These are phyloP conservation scores for Hevea brasiliensis DNA, from an alignment of 345 rosid species.

Conservation along the genomic window DNA sequence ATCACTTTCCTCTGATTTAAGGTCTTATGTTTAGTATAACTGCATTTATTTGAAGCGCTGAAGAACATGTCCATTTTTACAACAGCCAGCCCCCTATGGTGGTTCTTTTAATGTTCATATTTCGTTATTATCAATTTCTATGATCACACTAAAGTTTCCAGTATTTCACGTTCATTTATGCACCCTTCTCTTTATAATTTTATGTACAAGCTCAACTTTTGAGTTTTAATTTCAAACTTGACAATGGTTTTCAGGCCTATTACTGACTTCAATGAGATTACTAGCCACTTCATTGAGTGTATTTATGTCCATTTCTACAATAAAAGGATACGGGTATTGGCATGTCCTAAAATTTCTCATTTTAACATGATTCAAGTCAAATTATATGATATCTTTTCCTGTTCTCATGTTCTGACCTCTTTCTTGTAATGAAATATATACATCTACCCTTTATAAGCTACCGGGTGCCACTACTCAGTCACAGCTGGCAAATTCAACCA, in stretches of 20 bases:
- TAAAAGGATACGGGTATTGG: slow-evolving; percentile 69
- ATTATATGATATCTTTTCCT: neutral
- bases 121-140: slow-evolving; percentile 1
- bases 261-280: slow-evolving; percentile 78
- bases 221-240: slow-evolving; percentile 16
- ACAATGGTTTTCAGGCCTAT: slow-evolving; percentile 65
- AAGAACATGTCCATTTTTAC: neutral
- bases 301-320: slow-evolving; percentile 80
- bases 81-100: neutral
- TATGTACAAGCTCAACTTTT: neutral
- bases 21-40: neutral
- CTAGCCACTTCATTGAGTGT: slow-evolving; percentile 83
- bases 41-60: neutral
- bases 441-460: slow-evolving; percentile 17
- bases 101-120: neutral
- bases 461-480: slow-evolving; percentile 56
- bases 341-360: slow-evolving; percentile 10
- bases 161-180: neutral
- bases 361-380: neutral
- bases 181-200: neutral
- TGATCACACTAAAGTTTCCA: neutral
- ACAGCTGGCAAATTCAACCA: slow-evolving; percentile 51
- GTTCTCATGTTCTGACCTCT: neutral
- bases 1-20: neutral
- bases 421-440: slow-evolving; percentile 7